Conservation (phyloP, 2,329 filamentous ascomycete genomes). For the Zasmidium citrigriseum region DNA sequence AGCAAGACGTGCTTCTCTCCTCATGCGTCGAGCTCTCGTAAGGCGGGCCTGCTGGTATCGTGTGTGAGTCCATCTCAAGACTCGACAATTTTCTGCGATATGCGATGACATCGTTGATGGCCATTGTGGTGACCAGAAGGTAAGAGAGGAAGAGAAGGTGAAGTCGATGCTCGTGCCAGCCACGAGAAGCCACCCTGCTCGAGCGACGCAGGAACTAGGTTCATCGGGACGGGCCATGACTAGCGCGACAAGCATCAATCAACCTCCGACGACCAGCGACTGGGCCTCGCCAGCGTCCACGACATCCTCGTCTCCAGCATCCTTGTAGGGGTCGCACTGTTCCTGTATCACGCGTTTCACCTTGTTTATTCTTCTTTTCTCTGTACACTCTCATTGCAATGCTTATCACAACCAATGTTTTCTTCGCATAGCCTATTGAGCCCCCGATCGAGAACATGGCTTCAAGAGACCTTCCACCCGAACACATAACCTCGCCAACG, state of each 20-base stretch:
- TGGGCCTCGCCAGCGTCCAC: neutral
- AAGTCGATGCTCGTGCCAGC: too few species aligned
- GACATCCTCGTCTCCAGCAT: neutral
- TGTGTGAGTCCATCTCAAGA: too few species aligned
- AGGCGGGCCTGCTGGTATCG: too few species aligned
- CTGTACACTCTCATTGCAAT: neutral
- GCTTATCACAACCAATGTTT: neutral
- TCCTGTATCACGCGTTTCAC: neutral
- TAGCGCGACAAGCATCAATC: neutral
- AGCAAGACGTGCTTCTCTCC: too few species aligned
- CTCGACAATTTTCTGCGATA: too few species aligned
- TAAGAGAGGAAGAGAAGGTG: too few species aligned
- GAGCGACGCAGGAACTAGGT: neutral
- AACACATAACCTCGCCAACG: conserved; percentile 15
- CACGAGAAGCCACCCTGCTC: neutral
- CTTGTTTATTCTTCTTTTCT: neutral
- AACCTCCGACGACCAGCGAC: neutral
- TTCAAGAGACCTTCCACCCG: conserved; percentile 7
- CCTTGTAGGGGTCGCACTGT: neutral
- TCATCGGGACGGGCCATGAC: neutral
- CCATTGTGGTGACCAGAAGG: too few species aligned
- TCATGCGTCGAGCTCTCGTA: too few species aligned
- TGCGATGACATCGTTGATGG: too few species aligned
- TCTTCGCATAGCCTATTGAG: conserved; percentile 11
- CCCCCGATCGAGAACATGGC: conserved; percentile 12